A percentile compares a stretch with the other conserved stretches of the same genome.
phyloP scores from a whole-genome alignment of 2,329 filamentous ascomycete genomes.

The Monilinia polystroma region DNA sequence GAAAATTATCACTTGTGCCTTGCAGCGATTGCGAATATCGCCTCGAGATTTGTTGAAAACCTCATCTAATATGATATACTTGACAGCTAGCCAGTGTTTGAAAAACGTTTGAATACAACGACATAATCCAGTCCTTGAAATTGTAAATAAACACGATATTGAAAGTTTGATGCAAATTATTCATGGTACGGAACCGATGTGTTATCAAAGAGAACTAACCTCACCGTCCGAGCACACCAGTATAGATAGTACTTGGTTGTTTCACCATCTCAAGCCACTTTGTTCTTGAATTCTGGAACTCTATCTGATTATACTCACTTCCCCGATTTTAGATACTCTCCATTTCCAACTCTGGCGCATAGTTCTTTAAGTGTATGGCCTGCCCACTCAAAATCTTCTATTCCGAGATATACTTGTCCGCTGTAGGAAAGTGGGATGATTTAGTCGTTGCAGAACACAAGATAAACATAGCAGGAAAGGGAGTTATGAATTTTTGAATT shows the following conservation, averaged over 20 bases:
- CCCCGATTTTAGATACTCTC: conserved; percentile 33
- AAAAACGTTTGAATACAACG: neutral
- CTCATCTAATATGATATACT: neutral
- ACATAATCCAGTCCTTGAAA: neutral
- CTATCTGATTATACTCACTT: neutral
- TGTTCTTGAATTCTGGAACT: neutral
- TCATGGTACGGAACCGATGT: too few relatives aligned
- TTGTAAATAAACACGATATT: too few relatives aligned
- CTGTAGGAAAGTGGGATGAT: conserved; percentile 45
- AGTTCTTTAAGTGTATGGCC: conserved; percentile 48
- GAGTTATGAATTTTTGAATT: neutral
- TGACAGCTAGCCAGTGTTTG: neutral
- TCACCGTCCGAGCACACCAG: conserved; percentile 6
- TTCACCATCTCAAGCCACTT: conserved; percentile 6
- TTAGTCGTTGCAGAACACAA: conserved; percentile 11
- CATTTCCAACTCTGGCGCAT: conserved; percentile 51
- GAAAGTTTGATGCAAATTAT: too few relatives aligned
- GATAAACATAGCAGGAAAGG: neutral
- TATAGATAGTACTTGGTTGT: neutral
- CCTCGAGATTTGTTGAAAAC: neutral
- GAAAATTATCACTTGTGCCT: too few relatives aligned
- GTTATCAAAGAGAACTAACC: too few relatives aligned
- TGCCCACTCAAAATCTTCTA: conserved; percentile 73
- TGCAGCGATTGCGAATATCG: neutral
- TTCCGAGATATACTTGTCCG: conserved; percentile 80